Evolutionary conservation across 768 basidiomycete genomes (phyloP).

Genomic region (Auriculariales sp.): DNA sequence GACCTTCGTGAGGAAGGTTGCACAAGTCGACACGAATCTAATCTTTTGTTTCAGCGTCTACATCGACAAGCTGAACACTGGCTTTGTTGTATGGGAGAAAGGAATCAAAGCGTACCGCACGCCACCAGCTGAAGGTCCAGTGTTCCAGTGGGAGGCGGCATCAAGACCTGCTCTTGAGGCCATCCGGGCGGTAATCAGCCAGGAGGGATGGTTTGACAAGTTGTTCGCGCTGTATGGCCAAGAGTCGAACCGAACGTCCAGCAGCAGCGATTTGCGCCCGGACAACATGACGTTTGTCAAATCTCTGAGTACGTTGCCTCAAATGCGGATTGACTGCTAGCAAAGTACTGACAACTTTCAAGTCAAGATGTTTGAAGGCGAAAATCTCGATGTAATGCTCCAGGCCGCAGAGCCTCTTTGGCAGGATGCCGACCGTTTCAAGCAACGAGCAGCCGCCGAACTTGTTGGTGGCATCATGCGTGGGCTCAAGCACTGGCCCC

Average conservation of each 20-base stretch:
- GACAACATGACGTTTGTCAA: slow-evolving; percentile 37
- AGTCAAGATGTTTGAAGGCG: slow-evolving; percentile 56
- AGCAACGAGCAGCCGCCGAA: slow-evolving; percentile 65
- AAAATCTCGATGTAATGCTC: slow-evolving; percentile 37
- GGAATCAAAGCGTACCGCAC: slow-evolving; percentile 45
- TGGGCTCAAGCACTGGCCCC: slow-evolving; percentile 82
- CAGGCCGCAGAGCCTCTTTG: slow-evolving; percentile 45
- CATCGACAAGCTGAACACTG: slow-evolving; percentile 62
- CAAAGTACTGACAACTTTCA: slow-evolving; percentile 17
- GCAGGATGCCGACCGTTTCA: slow-evolving; percentile 32
- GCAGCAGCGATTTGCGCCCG: slow-evolving; percentile 36
- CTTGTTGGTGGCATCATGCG: slow-evolving; percentile 15
- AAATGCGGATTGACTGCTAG: slow-evolving; percentile 13
- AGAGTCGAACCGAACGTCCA: slow-evolving; percentile 47
- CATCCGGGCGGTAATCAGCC: slow-evolving; percentile 31
- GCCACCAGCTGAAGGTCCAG: slow-evolving; percentile 20
- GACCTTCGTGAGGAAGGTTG: not conserved
- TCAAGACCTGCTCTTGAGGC: slow-evolving; percentile 36
- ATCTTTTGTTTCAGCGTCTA: slow-evolving; percentile 20
- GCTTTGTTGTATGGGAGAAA: slow-evolving; percentile 63
- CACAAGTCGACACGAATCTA: slow-evolving; percentile 17
- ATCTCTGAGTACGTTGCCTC: slow-evolving; percentile 24
- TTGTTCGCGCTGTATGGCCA: slow-evolving; percentile 61
- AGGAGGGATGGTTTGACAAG: slow-evolving; percentile 43
- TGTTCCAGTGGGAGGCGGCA: slow-evolving; percentile 36